Evolutionary conservation across 2,329 filamentous ascomycete species (phyloP).

Genomic region (Pseudogymnoascus sp.): DNA sequence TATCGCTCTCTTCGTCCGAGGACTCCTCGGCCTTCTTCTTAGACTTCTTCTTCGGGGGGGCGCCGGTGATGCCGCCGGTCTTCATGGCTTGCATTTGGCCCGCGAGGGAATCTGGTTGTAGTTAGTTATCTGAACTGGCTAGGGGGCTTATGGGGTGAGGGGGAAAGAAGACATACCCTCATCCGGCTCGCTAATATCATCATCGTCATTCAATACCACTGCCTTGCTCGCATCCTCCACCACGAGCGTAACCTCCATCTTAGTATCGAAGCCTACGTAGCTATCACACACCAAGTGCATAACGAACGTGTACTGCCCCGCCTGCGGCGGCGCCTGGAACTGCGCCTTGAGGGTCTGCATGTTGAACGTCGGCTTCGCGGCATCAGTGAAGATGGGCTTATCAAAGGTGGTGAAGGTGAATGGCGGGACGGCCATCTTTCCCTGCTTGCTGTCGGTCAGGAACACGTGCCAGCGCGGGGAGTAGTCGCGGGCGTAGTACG

Average conservation of each 20-base stretch:
- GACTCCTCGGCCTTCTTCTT: constrained; percentile 51
- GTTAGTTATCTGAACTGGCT: constrained; percentile 14
- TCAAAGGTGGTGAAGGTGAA: constrained; percentile 94
- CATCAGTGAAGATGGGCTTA: constrained; percentile 71
- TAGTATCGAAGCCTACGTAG: constrained; percentile 89
- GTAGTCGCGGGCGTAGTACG: constrained; percentile 82
- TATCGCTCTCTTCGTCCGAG: constrained; percentile 76
- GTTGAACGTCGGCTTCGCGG: constrained; percentile 82
- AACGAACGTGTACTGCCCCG: constrained; percentile 88
- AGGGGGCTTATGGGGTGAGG: not conserved
- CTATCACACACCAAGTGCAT: constrained; percentile 92
- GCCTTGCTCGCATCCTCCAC: constrained; percentile 88
- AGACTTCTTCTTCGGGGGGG: constrained; percentile 45
- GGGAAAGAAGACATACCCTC: constrained; percentile 60
- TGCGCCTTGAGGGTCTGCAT: constrained; percentile 96
- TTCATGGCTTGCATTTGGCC: constrained; percentile 87
- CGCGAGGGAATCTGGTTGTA: constrained; percentile 65
- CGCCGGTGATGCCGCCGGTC: constrained; percentile 45
- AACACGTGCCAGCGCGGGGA: constrained; percentile 91
- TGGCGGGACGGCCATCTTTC: constrained; percentile 91
- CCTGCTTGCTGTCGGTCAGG: constrained; percentile 86
- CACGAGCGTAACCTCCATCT: constrained; percentile 78
- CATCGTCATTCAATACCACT: constrained; percentile 69
- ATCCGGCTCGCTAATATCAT: constrained; percentile 95
- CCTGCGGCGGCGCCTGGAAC: constrained; percentile 87